These are phyloP conservation scores for Misopates orontium DNA, from an alignment of 257 asterid species.

Conservation along the genomic window DNA sequence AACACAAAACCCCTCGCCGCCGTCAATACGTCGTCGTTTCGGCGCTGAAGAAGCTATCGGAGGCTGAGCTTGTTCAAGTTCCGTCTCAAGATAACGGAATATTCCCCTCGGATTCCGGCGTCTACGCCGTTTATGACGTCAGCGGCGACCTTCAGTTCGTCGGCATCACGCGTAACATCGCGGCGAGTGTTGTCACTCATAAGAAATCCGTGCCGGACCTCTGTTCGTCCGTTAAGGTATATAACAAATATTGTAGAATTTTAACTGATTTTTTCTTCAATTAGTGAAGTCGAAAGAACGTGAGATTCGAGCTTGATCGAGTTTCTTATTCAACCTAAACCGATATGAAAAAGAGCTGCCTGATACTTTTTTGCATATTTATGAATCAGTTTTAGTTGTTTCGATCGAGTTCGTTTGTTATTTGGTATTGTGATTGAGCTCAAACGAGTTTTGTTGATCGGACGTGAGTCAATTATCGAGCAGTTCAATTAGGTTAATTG, in stretches of 20 bases:
- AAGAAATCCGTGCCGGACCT: slow-evolving; percentile 79
- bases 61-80: slow-evolving; percentile 50
- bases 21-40: slow-evolving; percentile 44
- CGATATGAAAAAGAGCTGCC: too few relatives aligned
- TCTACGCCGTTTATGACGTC: slow-evolving; percentile 70
- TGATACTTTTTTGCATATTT: too few relatives aligned
- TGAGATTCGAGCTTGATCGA: too few relatives aligned
- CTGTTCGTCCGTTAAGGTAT: slow-evolving; percentile 79
- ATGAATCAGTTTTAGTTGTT: too few relatives aligned
- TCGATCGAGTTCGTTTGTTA: too few relatives aligned
- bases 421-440: too few relatives aligned
- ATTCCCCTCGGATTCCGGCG: slow-evolving; percentile 74
- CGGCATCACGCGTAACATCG: slow-evolving; percentile 83
- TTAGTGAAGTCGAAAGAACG: too few relatives aligned
- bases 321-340: too few relatives aligned
- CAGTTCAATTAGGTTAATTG: too few relatives aligned
- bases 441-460: too few relatives aligned
- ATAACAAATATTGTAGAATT: background rate
- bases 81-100: slow-evolving; percentile 49
- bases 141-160: slow-evolving; percentile 72
- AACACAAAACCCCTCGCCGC: slow-evolving; percentile 38
- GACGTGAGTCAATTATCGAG: too few relatives aligned
- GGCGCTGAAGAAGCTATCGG: slow-evolving; percentile 71
- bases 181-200: slow-evolving; percentile 70
- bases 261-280: background rate